A percentile compares a stretch with the other conserved stretches of the same genome.
Evolutionary conservation across 768 basidiomycete species (phyloP).

Genomic region (Suillus lakei): DNA sequence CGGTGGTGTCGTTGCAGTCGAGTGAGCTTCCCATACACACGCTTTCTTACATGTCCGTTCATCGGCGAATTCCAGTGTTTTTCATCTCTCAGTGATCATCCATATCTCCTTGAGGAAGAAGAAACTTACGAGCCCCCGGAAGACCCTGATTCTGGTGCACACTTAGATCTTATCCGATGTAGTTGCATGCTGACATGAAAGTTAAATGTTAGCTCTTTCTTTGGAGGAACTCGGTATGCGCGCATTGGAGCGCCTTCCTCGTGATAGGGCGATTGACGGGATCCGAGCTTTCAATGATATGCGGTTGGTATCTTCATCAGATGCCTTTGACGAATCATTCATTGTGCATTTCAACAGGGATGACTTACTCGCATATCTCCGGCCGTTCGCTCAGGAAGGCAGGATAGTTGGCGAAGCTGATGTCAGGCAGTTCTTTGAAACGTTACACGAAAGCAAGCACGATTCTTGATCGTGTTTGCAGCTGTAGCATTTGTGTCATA

Average conservation of each 20-base stretch:
- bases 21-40: constrained; percentile 42
- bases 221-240: constrained; percentile 86
- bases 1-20: constrained; percentile 79
- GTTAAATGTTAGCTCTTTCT: constrained; percentile 57
- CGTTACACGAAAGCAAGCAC: constrained; percentile 41
- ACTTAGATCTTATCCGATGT: not conserved
- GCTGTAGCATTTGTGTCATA: not conserved
- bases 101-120: constrained; percentile 76
- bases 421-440: constrained; percentile 69
- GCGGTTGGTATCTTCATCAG: constrained; percentile 53
- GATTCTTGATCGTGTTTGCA: not conserved
- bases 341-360: constrained; percentile 50
- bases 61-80: constrained; percentile 56
- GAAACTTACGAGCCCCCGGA: constrained; percentile 86
- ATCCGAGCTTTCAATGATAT: constrained; percentile 84
- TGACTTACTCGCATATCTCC: constrained; percentile 68
- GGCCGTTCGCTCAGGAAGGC: constrained; percentile 80
- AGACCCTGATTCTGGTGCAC: constrained; percentile 79
- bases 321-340: constrained; percentile 2
- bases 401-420: constrained; percentile 76
- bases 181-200: not conserved
- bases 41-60: not conserved
- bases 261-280: constrained; percentile 82
- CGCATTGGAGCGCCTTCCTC: constrained; percentile 72
- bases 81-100: constrained; percentile 52